A percentile compares a stretch with the other conserved stretches of the same genome.
Evolutionary conservation across 768 basidiomycete genomes (phyloP).

Genomic region (Phlebiopsis gigantea): DNA sequence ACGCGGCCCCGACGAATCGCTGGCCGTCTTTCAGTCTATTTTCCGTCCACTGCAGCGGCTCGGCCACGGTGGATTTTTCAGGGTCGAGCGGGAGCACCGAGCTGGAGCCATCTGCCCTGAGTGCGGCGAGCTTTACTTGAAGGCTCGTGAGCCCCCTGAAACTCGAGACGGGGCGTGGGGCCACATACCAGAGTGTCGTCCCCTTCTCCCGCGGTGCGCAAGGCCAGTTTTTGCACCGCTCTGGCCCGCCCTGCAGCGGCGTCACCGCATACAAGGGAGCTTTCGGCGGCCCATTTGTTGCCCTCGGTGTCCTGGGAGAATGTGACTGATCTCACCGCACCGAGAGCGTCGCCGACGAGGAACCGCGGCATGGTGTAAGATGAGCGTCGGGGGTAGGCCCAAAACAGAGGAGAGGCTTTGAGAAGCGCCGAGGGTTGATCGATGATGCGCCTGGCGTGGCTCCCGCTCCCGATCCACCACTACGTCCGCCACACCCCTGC

Average conservation of each 20-base stretch:
- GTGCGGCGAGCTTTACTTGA: constrained; percentile 62
- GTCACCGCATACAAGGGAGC: constrained; percentile 29
- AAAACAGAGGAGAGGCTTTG: neutral
- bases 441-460: neutral
- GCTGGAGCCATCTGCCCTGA: constrained; percentile 54
- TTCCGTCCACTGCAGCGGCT: constrained; percentile 57
- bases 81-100: constrained; percentile 38
- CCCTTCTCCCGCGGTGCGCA: constrained; percentile 13
- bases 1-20: constrained; percentile 57
- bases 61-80: constrained; percentile 33
- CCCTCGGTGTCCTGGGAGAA: constrained; percentile 30
- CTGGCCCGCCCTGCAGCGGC: constrained; percentile 24
- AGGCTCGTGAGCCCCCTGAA: constrained; percentile 3
- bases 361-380: constrained; percentile 53
- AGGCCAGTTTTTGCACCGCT: constrained; percentile 35
- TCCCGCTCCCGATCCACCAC: neutral
- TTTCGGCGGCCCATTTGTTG: constrained; percentile 30
- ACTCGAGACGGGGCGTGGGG: neutral
- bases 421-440: neutral
- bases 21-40: constrained; percentile 46
- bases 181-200: constrained; percentile 18
- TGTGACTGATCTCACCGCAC: constrained; percentile 59
- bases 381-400: neutral
- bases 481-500: neutral
- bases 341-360: constrained; percentile 74